These are phyloP conservation scores for Selaginella moellendorffii DNA, from an alignment of 75 land plant species.

Conservation along the genomic window DNA sequence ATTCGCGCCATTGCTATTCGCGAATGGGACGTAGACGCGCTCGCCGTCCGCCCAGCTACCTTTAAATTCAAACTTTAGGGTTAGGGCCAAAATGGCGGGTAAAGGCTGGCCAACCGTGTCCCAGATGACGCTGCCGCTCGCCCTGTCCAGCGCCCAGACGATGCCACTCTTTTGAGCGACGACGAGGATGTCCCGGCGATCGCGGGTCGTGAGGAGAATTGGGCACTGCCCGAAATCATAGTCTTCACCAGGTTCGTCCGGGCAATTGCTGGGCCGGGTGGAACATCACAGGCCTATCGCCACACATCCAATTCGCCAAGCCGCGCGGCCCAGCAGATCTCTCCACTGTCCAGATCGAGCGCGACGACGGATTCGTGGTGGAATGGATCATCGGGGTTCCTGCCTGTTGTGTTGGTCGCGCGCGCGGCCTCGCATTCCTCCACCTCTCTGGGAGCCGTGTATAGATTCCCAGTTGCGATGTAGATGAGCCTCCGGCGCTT, in stretches of 20 bases:
- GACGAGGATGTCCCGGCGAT: slow-evolving; percentile 18
- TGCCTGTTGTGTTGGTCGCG: slow-evolving; percentile 15
- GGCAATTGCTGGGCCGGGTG: slow-evolving; percentile 22
- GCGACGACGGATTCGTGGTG: slow-evolving; percentile 28
- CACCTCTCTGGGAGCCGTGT: slow-evolving; percentile 25
- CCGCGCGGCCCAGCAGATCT: slow-evolving; percentile 24
- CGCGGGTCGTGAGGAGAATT: slow-evolving; percentile 22
- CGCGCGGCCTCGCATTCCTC: slow-evolving; percentile 22
- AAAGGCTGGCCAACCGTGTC: slow-evolving; percentile 18
- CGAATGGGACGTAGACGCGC: slow-evolving; percentile 32
- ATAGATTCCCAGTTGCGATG: slow-evolving; percentile 32
- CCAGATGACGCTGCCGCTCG: slow-evolving; percentile 30
- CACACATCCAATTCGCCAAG: slow-evolving; percentile 31
- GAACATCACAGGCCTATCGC: not conserved
- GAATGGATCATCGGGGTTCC: slow-evolving; percentile 16
- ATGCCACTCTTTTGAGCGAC: slow-evolving; percentile 36
- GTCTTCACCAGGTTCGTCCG: slow-evolving; percentile 21
- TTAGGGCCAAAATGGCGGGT: too few species aligned
- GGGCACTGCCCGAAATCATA: slow-evolving; percentile 49
- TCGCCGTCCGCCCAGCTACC: slow-evolving; percentile 37
- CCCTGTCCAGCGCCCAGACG: slow-evolving; percentile 35
- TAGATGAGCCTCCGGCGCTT: slow-evolving; percentile 18
- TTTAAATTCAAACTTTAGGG: too few species aligned
- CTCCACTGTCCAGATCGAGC: slow-evolving; percentile 29
- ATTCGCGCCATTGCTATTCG: slow-evolving; percentile 11